Percentiles rank a stretch among this genome's conserved stretches.
Conservation (phyloP, 2,329 filamentous ascomycete genomes). For the Epichloe coenophiala region DNA sequence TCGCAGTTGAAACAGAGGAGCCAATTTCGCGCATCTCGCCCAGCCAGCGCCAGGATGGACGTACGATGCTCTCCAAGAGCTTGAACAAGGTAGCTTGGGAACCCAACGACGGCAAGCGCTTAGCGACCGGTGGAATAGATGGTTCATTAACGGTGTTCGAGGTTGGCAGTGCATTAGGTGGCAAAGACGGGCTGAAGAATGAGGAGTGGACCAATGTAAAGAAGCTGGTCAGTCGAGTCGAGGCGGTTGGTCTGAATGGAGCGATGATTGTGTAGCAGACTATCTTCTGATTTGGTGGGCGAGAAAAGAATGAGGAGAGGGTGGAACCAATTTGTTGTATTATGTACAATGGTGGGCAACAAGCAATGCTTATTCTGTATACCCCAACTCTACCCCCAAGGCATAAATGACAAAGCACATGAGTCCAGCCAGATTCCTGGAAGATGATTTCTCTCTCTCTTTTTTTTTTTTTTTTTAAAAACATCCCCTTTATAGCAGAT, state of each 20-base stretch:
- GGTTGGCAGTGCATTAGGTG: conserved; percentile 68
- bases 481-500: too few species aligned
- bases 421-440: too few species aligned
- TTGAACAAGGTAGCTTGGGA: conserved; percentile 95
- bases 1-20: conserved; percentile 84
- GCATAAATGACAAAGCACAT: not conserved
- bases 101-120: conserved; percentile 67
- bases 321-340: too few species aligned
- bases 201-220: conserved; percentile 94
- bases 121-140: conserved; percentile 86
- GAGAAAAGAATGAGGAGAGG: too few species aligned
- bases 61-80: conserved; percentile 65
- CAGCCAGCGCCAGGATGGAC: conserved; percentile 48
- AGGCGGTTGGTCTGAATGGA: conserved; percentile 43
- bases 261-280: conserved; percentile 16
- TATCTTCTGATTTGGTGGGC: too few species aligned
- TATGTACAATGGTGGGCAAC: not conserved
- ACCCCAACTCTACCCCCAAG: not conserved
- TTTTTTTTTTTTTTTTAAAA: not conserved
- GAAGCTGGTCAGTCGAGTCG: conserved; percentile 68
- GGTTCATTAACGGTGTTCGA: conserved; percentile 88
- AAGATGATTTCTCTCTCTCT: not conserved
- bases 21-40: conserved; percentile 72
- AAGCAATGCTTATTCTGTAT: conserved; percentile 1
- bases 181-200: conserved; percentile 66